phyloP scores from a whole-genome alignment of 495 filamentous ascomycete species.

The Tuber magnatum region DNA sequence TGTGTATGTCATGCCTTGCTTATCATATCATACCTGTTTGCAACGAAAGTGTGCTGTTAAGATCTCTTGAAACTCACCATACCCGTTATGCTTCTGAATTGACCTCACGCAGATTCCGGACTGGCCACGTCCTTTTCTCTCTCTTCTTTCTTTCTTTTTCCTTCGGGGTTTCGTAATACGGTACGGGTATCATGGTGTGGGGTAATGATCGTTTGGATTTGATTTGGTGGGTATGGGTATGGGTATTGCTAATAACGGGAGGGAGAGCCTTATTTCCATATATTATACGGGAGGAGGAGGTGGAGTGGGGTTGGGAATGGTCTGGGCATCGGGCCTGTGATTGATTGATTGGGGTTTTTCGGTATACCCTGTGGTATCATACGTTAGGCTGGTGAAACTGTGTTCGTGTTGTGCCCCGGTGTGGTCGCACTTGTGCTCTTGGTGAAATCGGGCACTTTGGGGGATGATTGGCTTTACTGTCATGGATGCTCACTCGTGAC shows the following conservation, averaged over 20 bases:
- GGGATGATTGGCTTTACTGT: background rate
- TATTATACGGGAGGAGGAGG: background rate
- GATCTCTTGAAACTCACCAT: background rate
- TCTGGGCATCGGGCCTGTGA: background rate
- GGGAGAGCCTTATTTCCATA: background rate
- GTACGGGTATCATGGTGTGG: background rate
- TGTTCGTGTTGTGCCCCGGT: too few species aligned
- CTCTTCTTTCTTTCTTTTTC: background rate
- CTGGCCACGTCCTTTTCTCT: background rate
- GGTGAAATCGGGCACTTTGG: background rate
- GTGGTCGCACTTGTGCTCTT: background rate
- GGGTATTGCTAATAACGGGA: background rate
- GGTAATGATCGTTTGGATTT: constrained; percentile 1
- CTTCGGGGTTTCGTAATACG: background rate
- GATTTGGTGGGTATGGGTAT: background rate
- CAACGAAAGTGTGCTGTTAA: background rate
- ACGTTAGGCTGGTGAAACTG: background rate
- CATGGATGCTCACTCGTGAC: background rate
- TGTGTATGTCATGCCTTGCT: background rate
- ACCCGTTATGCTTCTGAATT: background rate
- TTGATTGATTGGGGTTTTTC: background rate
- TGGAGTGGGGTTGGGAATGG: too few species aligned
- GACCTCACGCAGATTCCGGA: background rate
- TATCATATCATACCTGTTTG: background rate
- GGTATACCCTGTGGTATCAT: background rate